Evolutionary conservation across 257 asterid genomes (phyloP).

Genomic region (Przewalskia tangutica): DNA sequence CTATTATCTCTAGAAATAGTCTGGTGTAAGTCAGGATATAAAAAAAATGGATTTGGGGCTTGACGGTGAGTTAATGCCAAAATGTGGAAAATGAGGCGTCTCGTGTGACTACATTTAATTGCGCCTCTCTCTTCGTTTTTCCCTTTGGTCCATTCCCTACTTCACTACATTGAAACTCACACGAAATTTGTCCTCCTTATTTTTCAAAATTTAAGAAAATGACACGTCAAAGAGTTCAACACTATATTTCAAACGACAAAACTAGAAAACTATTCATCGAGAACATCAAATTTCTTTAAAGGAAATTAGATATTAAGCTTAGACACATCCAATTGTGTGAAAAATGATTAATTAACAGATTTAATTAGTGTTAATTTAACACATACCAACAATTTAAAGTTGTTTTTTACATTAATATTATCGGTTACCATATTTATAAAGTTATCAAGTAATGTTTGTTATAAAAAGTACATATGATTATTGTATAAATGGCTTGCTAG

Average conservation of each 20-base stretch:
- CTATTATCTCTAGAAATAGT: no score
- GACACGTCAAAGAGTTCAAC: not conserved
- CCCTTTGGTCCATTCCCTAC: not conserved
- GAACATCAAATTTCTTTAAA: not conserved
- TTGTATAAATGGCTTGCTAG: not conserved
- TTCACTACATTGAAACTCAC: not conserved
- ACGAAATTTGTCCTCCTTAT: not conserved
- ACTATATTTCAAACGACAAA: not conserved
- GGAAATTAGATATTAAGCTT: not conserved
- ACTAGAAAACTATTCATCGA: not conserved
- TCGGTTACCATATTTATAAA: not conserved
- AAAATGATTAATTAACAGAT: not conserved
- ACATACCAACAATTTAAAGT: not conserved
- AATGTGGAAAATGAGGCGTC: not conserved
- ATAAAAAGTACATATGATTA: not conserved
- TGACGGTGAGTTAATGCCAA: not conserved
- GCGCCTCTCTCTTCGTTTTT: not conserved
- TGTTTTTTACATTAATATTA: not conserved
- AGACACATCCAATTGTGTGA: not conserved
- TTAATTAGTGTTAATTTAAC: no score
- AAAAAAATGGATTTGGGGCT: no score
- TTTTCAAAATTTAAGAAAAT: not conserved
- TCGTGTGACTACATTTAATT: conserved; percentile 4
- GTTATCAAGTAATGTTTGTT: not conserved
- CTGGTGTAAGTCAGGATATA: no score